These are phyloP conservation scores for Acacia confusa DNA, from an alignment of 306 rosid genomes.

Conservation along the genomic window DNA sequence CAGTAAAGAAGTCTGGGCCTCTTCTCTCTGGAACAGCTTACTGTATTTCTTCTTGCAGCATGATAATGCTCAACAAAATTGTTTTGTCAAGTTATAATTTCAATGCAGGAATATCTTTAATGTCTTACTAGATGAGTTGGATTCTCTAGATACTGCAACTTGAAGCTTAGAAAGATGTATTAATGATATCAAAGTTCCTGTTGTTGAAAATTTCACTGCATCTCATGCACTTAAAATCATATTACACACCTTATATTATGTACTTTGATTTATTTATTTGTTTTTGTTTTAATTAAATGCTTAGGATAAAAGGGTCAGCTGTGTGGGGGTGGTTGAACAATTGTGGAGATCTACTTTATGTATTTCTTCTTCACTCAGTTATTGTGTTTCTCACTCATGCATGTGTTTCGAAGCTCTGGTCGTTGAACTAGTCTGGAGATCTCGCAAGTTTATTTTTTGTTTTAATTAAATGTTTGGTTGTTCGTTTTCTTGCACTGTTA, in stretches of 20 bases:
- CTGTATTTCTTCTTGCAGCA: conserved; percentile 87
- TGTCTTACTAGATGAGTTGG: conserved; percentile 80
- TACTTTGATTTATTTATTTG: background rate
- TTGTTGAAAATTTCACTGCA: background rate
- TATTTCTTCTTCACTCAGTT: no score
- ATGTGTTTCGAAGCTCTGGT: no score
- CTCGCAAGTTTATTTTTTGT: no score
- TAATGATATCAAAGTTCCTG: background rate
- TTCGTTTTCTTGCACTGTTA: conserved; percentile 23
- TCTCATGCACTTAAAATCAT: background rate
- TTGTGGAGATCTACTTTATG: no score
- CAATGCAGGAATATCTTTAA: conserved; percentile 81
- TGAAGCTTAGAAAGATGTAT: conserved; percentile 3
- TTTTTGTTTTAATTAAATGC: background rate
- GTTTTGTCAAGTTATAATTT: conserved; percentile 78
- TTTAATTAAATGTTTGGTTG: no score
- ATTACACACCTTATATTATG: background rate
- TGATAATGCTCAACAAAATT: conserved; percentile 83
- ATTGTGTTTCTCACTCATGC: no score
- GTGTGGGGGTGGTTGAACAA: no score
- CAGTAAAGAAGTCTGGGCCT: conserved; percentile 59
- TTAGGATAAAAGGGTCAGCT: no score
- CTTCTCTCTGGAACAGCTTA: conserved; percentile 80
- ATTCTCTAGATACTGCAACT: background rate
- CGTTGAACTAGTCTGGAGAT: no score